Percentiles rank a stretch among this genome's conserved stretches.
Evolutionary conservation across 2,329 filamentous ascomycete genomes (phyloP).

Genomic region (Dactylellina parvicollis): DNA sequence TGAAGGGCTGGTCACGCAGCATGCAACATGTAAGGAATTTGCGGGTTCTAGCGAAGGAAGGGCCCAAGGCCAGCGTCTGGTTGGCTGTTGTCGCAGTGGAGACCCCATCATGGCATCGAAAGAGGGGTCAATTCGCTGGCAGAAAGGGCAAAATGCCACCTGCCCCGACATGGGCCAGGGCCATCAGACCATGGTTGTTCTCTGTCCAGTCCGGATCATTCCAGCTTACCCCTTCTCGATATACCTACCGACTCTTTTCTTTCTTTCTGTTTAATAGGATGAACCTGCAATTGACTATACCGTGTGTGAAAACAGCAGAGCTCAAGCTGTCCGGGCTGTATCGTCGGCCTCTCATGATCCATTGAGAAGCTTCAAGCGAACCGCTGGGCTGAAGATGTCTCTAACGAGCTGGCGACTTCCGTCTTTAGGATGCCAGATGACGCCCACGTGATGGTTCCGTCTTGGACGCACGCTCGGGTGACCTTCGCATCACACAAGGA

Average conservation of each 20-base stretch:
- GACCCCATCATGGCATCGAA: slow-evolving; percentile 38
- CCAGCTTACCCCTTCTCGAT: slow-evolving; percentile 4
- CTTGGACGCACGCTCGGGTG: slow-evolving; percentile 54
- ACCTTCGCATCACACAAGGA: slow-evolving; percentile 49
- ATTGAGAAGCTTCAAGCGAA: slow-evolving; percentile 48
- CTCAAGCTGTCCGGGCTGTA: neutral
- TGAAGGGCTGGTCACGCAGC: slow-evolving; percentile 49
- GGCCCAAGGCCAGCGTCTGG: slow-evolving; percentile 18
- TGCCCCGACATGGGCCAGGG: slow-evolving; percentile 47
- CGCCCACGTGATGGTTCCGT: slow-evolving; percentile 52
- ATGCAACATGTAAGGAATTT: slow-evolving; percentile 52
- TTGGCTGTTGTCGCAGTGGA: slow-evolving; percentile 43
- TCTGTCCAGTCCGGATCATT: slow-evolving; percentile 37
- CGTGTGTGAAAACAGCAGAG: neutral
- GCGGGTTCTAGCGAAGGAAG: slow-evolving; percentile 46
- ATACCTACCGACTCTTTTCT: too few species aligned
- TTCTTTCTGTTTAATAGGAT: too few species aligned
- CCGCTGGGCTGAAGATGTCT: slow-evolving; percentile 33
- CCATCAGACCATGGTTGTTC: slow-evolving; percentile 35
- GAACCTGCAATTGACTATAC: neutral
- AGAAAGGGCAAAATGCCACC: slow-evolving; percentile 48
- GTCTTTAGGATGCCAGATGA: slow-evolving; percentile 51
- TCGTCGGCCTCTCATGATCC: slow-evolving; percentile 10
- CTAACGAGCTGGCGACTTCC: slow-evolving; percentile 28
- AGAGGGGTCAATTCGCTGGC: slow-evolving; percentile 53